Evolutionary conservation across 148 eudicot genomes (phyloP).

Genomic region (Oxyria digyna): DNA sequence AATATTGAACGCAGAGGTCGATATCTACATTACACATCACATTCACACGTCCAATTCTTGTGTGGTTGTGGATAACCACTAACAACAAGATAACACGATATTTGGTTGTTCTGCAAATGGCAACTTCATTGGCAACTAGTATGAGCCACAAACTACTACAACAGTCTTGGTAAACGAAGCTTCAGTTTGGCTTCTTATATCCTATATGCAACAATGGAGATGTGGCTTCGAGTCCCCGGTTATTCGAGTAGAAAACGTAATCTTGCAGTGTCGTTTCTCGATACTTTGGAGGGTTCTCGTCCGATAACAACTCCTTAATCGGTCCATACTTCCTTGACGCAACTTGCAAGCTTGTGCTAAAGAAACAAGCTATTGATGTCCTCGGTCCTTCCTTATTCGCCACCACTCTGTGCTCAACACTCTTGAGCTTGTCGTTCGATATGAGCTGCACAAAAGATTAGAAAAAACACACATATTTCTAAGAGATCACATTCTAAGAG

Average conservation of each 20-base stretch:
- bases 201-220: slow-evolving; percentile 20
- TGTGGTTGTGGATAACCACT: not conserved
- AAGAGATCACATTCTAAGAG: too few relatives aligned
- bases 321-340: slow-evolving; percentile 34
- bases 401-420: slow-evolving; percentile 41
- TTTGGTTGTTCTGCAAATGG: not conserved
- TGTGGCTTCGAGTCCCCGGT: slow-evolving; percentile 32
- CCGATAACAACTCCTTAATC: slow-evolving; percentile 43
- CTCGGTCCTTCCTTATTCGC: slow-evolving; percentile 36
- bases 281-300: slow-evolving; percentile 37
- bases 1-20: not conserved
- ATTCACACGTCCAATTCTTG: not conserved
- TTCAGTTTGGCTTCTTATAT: slow-evolving; percentile 6
- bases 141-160: not conserved
- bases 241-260: slow-evolving; percentile 14
- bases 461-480: not conserved
- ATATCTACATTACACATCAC: not conserved
- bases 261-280: slow-evolving; percentile 24
- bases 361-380: slow-evolving; percentile 46
- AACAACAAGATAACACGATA: not conserved
- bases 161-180: not conserved
- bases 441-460: slow-evolving; percentile 19
- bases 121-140: not conserved
- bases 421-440: slow-evolving; percentile 46
- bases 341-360: slow-evolving; percentile 18